phyloP scores from a whole-genome alignment of 2,329 filamentous ascomycete genomes.

The Aspergillus latus region DNA sequence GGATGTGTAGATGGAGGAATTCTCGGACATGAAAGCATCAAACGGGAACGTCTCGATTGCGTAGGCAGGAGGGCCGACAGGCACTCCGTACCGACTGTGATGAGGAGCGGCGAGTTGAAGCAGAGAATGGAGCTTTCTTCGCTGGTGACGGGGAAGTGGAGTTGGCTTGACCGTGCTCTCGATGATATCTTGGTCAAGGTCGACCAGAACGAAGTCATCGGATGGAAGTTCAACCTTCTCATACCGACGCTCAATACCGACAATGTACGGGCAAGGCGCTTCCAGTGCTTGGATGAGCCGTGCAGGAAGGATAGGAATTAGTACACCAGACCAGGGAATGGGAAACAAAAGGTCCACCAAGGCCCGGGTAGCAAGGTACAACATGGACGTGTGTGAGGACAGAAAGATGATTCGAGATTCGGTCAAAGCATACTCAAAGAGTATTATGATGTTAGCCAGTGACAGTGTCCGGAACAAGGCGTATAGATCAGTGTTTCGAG shows the following conservation, averaged over 20 bases:
- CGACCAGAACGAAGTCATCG: conserved; percentile 92
- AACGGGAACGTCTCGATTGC: conserved; percentile 90
- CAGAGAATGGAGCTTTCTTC: conserved; percentile 83
- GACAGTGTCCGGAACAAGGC: conserved; percentile 87
- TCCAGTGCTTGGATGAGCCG: conserved; percentile 87
- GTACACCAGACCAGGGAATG: conserved; percentile 88
- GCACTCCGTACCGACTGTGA: conserved; percentile 80
- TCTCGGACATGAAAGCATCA: conserved; percentile 86
- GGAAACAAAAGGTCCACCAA: conserved; percentile 83
- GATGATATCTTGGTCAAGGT: conserved; percentile 87
- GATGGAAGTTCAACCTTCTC: conserved; percentile 66
- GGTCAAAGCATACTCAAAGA: conserved; percentile 89
- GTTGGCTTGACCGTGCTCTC: conserved; percentile 78
- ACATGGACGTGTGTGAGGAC: conserved; percentile 93
- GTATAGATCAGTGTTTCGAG: conserved; percentile 87
- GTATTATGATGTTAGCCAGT: conserved; percentile 84
- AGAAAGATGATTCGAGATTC: conserved; percentile 96
- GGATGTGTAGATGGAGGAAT: conserved; percentile 73
- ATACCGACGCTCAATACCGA: conserved; percentile 91
- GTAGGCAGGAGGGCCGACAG: conserved; percentile 86
- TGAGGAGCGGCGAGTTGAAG: conserved; percentile 89
- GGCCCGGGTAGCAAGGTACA: conserved; percentile 89
- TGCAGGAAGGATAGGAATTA: conserved; percentile 87
- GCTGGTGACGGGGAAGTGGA: conserved; percentile 79
- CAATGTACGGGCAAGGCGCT: conserved; percentile 94